phyloP scores from a whole-genome alignment of 345 rosid species.

The Sisymbrium irio region DNA sequence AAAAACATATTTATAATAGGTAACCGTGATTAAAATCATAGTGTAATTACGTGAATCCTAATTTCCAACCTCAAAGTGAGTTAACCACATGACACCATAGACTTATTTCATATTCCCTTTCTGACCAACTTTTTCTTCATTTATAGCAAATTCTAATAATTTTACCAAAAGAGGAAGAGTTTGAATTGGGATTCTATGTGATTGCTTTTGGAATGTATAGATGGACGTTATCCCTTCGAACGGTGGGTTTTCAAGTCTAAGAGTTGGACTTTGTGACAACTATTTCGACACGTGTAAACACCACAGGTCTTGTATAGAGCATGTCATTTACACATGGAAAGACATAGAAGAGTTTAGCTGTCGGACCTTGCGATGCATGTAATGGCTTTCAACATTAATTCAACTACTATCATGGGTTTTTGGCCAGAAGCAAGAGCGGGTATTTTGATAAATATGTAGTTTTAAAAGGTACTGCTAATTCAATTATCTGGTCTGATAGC shows the following conservation, averaged over 20 bases:
- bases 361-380: background rate
- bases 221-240: conserved; percentile 28
- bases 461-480: background rate
- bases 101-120: background rate
- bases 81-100: background rate
- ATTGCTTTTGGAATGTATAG: conserved; percentile 24
- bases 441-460: background rate
- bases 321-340: conserved; percentile 32
- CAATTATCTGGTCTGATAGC: background rate
- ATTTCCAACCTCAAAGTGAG: background rate
- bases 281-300: conserved; percentile 20
- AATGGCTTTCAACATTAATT: conserved; percentile 6
- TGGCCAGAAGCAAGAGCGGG: background rate
- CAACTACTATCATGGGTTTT: background rate
- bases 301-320: background rate
- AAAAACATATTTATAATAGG: background rate
- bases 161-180: conserved; percentile 9
- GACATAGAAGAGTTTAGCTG: conserved; percentile 13
- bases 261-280: conserved; percentile 2
- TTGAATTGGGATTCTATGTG: conserved; percentile 13
- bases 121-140: background rate
- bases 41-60: background rate
- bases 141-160: background rate
- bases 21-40: background rate
- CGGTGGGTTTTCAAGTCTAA: conserved; percentile 8